A percentile compares a stretch with the other conserved stretches of the same genome.
Conservation (phyloP, 2,329 filamentous ascomycete species). For the Zasmidium citrigriseum region DNA sequence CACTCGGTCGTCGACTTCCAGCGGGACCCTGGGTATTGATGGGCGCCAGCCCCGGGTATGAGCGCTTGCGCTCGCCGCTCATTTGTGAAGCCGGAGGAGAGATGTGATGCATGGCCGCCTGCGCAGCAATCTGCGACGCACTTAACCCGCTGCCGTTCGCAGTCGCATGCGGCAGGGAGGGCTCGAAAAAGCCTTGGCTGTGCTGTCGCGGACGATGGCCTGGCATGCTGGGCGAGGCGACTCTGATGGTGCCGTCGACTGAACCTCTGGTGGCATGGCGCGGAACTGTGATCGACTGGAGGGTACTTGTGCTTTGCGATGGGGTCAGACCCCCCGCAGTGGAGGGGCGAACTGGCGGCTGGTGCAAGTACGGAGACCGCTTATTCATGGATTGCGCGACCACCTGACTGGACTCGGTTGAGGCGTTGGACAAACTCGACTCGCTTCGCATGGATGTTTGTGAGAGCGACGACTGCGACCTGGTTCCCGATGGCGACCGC, state of each 20-base stretch:
- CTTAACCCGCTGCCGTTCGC: conserved; percentile 42
- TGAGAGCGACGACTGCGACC: conserved; percentile 36
- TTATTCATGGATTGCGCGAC: conserved; percentile 33
- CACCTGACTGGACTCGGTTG: conserved; percentile 42
- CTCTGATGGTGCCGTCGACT: conserved; percentile 33
- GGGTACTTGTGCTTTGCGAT: conserved; percentile 31
- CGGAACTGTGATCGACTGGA: conserved; percentile 36
- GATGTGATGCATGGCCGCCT: conserved; percentile 67
- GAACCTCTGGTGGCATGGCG: conserved; percentile 34
- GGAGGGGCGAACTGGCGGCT: conserved; percentile 30
- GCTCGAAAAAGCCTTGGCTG: conserved; percentile 75
- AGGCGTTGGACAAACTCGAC: conserved; percentile 36
- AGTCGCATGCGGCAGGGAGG: conserved; percentile 59
- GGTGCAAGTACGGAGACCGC: conserved; percentile 41
- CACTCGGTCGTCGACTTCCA: conserved; percentile 27
- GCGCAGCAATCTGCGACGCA: conserved; percentile 79
- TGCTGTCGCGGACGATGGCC: conserved; percentile 65
- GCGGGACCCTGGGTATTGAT: conserved; percentile 35
- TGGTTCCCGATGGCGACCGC: conserved; percentile 31
- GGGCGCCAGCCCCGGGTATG: conserved; percentile 69
- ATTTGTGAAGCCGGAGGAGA: conserved; percentile 28
- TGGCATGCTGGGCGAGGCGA: conserved; percentile 31
- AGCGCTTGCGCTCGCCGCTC: conserved; percentile 61
- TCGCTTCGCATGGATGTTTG: conserved; percentile 35
- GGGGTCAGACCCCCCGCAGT: conserved; percentile 35